Evolutionary conservation across 2,329 filamentous ascomycete genomes (phyloP), one percentile per base, ranked within the genome.

Genomic region (Bipolaris oryzae): DNA sequence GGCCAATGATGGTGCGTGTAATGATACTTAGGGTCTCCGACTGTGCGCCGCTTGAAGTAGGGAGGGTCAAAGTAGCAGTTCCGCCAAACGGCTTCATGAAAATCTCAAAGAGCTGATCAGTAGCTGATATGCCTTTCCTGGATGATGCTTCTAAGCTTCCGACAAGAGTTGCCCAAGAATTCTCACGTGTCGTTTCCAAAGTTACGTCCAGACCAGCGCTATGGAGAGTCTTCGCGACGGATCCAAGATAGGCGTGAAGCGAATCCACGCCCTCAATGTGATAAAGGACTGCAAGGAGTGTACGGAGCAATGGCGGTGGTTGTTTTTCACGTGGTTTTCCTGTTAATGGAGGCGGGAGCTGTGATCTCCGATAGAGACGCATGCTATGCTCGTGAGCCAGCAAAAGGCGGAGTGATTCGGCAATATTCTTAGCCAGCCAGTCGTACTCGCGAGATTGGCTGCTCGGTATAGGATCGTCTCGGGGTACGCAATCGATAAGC

Each of bases 311-410:
- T n/a, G 80, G 77, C 50, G 87, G 82, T 42, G 84, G 78, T 2
- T 80, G 80, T 6, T 76, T 77, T 20, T 81, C 72, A 34, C 80
- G 79, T 57, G 81, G 82, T 49, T 79, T 79, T 15, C 79, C 77
- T 9, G 80, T 78, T 57, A 87, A 70, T 5, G 87, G 84, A 7
- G 80, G 78, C 7, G 88, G 87, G 1, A 87, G 80, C 28, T 87
- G 84, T 1, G 88, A 89, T 51, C 92, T 85, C 41, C 84, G 84
- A 37, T 86, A 80, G 58, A 91, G 85, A 62, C 89, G 92, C 70
- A 90, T 85, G 9, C 89, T 86, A 73, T 98, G 94, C 2, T 90
- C 87, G 62, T 93, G 88, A 46, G 85, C 85, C 7, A 98, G 85
- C 1, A 97, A 82, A 20, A 97, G 82, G 38, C 91, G 87, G 3